Conservation (phyloP, 805 yeast species). For the Nakazawaea laoshanensis region DNA sequence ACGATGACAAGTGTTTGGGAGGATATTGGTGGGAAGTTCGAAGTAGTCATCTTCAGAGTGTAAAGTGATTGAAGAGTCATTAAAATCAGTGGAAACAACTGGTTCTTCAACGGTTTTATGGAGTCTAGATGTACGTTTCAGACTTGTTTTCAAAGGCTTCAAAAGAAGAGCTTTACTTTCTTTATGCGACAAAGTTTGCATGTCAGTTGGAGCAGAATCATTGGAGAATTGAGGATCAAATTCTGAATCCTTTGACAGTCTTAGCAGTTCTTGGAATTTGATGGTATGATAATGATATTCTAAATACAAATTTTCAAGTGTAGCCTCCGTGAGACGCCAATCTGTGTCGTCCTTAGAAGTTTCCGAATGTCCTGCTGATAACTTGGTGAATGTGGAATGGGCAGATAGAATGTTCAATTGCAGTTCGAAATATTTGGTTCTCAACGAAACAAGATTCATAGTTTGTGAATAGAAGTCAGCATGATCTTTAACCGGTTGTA, state of each 20-base stretch:
- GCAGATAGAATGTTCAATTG: slow-evolving; percentile 21
- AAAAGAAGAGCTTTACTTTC: slow-evolving; percentile 8
- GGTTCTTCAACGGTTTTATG: not conserved
- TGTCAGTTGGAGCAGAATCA: not conserved
- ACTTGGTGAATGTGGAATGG: slow-evolving; percentile 11
- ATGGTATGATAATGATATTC: slow-evolving; percentile 27
- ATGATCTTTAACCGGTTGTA: not conserved
- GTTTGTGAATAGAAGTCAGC: slow-evolving; percentile 4
- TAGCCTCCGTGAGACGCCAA: slow-evolving; percentile 37
- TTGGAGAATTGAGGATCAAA: not conserved
- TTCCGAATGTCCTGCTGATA: slow-evolving; percentile 14
- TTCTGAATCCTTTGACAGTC: too few species aligned
- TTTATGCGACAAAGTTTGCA: not conserved
- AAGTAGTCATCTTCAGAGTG: not conserved
- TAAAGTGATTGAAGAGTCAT: slow-evolving; percentile 1
- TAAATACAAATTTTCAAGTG: slow-evolving; percentile 31
- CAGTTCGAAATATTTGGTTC: slow-evolving; percentile 25
- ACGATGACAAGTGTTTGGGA: not conserved
- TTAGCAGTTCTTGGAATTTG: slow-evolving; percentile 10
- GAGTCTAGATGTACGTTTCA: slow-evolving; percentile 4
- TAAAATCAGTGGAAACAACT: not conserved
- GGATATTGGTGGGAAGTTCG: not conserved
- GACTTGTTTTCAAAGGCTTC: slow-evolving; percentile 9
- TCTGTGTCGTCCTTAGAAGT: slow-evolving; percentile 25
- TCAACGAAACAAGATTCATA: slow-evolving; percentile 17